Evolutionary conservation across 768 basidiomycete species (phyloP).

Genomic region (Trametes coccinea): DNA sequence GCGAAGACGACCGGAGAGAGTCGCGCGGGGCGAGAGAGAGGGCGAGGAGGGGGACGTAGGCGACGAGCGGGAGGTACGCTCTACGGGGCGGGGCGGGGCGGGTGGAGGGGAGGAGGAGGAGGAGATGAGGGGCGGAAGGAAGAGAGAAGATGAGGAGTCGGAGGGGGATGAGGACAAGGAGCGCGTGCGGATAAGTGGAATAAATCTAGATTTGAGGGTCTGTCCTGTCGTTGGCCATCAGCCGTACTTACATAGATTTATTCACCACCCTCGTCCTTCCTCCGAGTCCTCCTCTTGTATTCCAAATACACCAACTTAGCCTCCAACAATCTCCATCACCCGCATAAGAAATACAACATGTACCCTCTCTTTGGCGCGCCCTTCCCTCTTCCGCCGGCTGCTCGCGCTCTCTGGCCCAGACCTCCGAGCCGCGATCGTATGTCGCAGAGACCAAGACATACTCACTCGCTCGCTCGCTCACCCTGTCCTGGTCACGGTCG

Average conservation of each 20-base stretch:
- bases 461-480: not conserved
- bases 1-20: not conserved
- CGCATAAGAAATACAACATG: too few relatives aligned
- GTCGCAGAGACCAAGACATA: not conserved
- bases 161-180: slow-evolving; percentile 7
- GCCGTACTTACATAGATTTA: not conserved
- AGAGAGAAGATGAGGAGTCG: slow-evolving; percentile 1
- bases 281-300: not conserved
- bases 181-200: slow-evolving; percentile 16
- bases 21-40: not conserved
- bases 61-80: slow-evolving; percentile 2
- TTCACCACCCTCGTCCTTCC: not conserved
- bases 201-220: slow-evolving; percentile 20
- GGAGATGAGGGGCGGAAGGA: slow-evolving; percentile 5
- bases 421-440: not conserved
- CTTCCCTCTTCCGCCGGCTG: not conserved
- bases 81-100: not conserved
- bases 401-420: not conserved
- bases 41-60: not conserved
- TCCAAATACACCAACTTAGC: not conserved
- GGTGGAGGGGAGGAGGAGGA: slow-evolving; percentile 2
- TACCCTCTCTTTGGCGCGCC: not conserved
- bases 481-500: not conserved
- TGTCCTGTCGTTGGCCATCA: not conserved
- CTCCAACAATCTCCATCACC: not conserved